A percentile compares a stretch with the other conserved stretches of the same genome.
Conservation (phyloP, 768 basidiomycete genomes). For the Boletus reticulatus region DNA sequence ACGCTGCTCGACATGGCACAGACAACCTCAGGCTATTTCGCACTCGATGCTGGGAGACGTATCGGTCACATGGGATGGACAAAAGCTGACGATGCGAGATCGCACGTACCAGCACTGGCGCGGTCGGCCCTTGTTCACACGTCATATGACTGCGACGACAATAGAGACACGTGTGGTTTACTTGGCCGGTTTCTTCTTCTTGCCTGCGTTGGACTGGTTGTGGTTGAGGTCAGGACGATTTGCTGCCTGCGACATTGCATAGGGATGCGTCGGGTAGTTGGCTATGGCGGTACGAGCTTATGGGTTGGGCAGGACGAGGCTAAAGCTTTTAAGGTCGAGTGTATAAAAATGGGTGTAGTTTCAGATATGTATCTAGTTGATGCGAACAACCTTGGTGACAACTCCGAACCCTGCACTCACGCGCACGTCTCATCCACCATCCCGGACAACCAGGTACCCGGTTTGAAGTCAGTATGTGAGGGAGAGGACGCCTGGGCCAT, state of each 20-base stretch:
- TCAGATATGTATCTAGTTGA: too few species aligned
- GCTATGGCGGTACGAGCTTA: slow-evolving; percentile 20
- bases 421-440: too few species aligned
- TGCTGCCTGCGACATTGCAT: slow-evolving; percentile 16
- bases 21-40: slow-evolving; percentile 92
- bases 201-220: slow-evolving; percentile 30
- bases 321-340: too few species aligned
- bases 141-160: slow-evolving; percentile 90
- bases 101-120: slow-evolving; percentile 88
- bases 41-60: slow-evolving; percentile 76
- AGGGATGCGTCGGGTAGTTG: slow-evolving; percentile 19
- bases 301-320: too few species aligned
- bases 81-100: slow-evolving; percentile 6
- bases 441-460: too few species aligned
- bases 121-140: slow-evolving; percentile 85
- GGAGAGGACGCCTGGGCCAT: too few species aligned
- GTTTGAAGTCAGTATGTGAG: too few species aligned
- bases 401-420: too few species aligned
- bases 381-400: too few species aligned
- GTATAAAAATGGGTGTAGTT: too few species aligned
- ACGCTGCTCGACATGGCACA: slow-evolving; percentile 86
- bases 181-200: slow-evolving; percentile 69
- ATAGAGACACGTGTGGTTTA: slow-evolving; percentile 95
- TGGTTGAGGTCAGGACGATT: slow-evolving; percentile 22
- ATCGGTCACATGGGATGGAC: slow-evolving; percentile 6